phyloP scores from a whole-genome alignment of 2,329 filamentous ascomycete genomes.

The Thermoascus crustaceus region DNA sequence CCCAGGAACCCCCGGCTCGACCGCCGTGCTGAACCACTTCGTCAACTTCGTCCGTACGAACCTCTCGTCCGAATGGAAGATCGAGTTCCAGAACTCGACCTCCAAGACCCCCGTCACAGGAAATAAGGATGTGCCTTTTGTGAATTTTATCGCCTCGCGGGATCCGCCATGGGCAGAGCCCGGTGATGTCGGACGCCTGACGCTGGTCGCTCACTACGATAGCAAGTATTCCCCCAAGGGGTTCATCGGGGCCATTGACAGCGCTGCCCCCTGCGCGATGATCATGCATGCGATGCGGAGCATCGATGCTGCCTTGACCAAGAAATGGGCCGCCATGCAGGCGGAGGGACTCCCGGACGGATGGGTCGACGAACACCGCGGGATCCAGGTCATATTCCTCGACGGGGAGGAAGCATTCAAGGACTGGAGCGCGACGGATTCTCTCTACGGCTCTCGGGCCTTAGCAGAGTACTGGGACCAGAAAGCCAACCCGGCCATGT shows the following conservation, averaged over 20 bases:
- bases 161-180: conserved; percentile 73
- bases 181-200: conserved; percentile 72
- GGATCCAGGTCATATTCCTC: conserved; percentile 80
- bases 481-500: conserved; percentile 58
- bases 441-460: conserved; percentile 76
- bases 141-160: conserved; percentile 75
- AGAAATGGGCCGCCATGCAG: conserved; percentile 71
- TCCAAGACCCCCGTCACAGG: conserved; percentile 69
- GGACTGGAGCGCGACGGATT: conserved; percentile 71
- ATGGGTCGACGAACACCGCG: conserved; percentile 63
- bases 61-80: conserved; percentile 70
- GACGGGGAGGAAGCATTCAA: conserved; percentile 93
- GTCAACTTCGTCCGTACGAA: conserved; percentile 66
- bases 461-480: conserved; percentile 76
- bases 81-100: conserved; percentile 86
- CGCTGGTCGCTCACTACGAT: conserved; percentile 90
- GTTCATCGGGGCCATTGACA: conserved; percentile 91
- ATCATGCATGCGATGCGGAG: conserved; percentile 76
- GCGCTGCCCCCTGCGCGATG: conserved; percentile 89
- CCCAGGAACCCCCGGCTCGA: conserved; percentile 71
- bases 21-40: conserved; percentile 70
- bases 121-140: conserved; percentile 65
- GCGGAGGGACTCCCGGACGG: conserved; percentile 45
- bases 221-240: conserved; percentile 70
- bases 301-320: conserved; percentile 69